phyloP scores from a whole-genome alignment of 2,329 filamentous ascomycete species.

The Penicillium oxalicum region DNA sequence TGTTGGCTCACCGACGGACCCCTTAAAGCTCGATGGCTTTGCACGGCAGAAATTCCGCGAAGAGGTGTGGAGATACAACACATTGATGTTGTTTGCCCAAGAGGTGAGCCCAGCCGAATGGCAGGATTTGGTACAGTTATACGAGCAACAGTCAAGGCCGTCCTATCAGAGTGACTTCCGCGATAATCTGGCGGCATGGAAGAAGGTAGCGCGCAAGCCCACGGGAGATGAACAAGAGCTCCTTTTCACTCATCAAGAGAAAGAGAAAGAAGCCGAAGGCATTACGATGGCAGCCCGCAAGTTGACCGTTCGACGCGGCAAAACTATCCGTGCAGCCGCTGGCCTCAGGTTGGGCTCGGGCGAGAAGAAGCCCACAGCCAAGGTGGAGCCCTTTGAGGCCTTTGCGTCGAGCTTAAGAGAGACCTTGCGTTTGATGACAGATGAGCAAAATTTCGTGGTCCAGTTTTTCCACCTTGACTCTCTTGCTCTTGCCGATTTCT shows the following conservation, averaged over 20 bases:
- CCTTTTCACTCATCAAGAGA: slow-evolving; percentile 85
- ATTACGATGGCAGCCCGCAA: slow-evolving; percentile 74
- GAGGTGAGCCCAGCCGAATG: slow-evolving; percentile 79
- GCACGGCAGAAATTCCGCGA: slow-evolving; percentile 68
- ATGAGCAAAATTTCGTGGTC: slow-evolving; percentile 96
- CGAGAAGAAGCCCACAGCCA: slow-evolving; percentile 57
- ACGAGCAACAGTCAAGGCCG: slow-evolving; percentile 68
- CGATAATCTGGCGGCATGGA: slow-evolving; percentile 72
- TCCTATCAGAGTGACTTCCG: slow-evolving; percentile 79
- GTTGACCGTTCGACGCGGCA: slow-evolving; percentile 87
- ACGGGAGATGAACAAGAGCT: slow-evolving; percentile 73
- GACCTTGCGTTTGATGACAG: slow-evolving; percentile 72
- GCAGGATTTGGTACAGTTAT: slow-evolving; percentile 71
- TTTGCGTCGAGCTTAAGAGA: slow-evolving; percentile 78
- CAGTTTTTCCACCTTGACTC: slow-evolving; percentile 96
- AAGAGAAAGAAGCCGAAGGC: slow-evolving; percentile 67
- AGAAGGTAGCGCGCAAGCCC: slow-evolving; percentile 67
- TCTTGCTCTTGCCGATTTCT: slow-evolving; percentile 72
- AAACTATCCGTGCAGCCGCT: slow-evolving; percentile 54
- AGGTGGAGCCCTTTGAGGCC: slow-evolving; percentile 70
- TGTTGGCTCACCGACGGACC: slow-evolving; percentile 35
- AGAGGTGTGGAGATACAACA: slow-evolving; percentile 79
- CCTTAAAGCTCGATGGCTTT: slow-evolving; percentile 59
- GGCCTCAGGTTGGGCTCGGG: slow-evolving; percentile 40
- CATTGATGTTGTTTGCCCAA: slow-evolving; percentile 78